Conservation (phyloP, 257 asterid species). For the Scutellaria minor region DNA sequence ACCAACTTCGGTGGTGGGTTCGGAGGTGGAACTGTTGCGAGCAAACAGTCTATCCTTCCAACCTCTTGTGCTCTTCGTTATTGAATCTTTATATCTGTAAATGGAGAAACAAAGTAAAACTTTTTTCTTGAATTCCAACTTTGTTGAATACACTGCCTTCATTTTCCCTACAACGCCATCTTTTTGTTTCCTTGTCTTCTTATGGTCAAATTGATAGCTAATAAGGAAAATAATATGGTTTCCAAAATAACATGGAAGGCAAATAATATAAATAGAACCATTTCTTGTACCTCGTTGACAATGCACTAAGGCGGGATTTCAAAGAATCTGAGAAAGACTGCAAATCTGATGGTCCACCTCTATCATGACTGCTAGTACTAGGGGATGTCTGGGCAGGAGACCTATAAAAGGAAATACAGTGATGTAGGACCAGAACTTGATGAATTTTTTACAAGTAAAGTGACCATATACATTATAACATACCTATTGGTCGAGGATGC, state of each 20-base stretch:
- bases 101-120: neutral
- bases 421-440: neutral
- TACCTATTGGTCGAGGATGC: slow-evolving; percentile 58
- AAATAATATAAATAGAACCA: neutral
- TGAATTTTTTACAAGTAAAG: neutral
- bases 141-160: neutral
- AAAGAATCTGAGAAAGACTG: slow-evolving; percentile 77
- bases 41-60: slow-evolving; percentile 95
- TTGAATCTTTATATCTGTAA: slow-evolving; percentile 76
- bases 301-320: slow-evolving; percentile 73
- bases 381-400: slow-evolving; percentile 65
- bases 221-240: slow-evolving; percentile 1
- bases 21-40: slow-evolving; percentile 55
- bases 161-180: neutral
- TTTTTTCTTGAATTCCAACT: neutral
- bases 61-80: slow-evolving; percentile 88
- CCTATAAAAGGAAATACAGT: slow-evolving; percentile 30
- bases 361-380: slow-evolving; percentile 62
- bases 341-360: slow-evolving; percentile 87
- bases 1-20: slow-evolving; percentile 52
- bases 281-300: slow-evolving; percentile 66
- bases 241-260: neutral
- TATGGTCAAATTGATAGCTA: too few relatives aligned
- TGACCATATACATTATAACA: neutral
- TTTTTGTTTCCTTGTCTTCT: too few relatives aligned